A percentile compares a stretch with the other conserved stretches of the same genome.
These are phyloP conservation scores for Potentilla sterilis DNA, from an alignment of 306 rosid genomes.

Conservation along the genomic window DNA sequence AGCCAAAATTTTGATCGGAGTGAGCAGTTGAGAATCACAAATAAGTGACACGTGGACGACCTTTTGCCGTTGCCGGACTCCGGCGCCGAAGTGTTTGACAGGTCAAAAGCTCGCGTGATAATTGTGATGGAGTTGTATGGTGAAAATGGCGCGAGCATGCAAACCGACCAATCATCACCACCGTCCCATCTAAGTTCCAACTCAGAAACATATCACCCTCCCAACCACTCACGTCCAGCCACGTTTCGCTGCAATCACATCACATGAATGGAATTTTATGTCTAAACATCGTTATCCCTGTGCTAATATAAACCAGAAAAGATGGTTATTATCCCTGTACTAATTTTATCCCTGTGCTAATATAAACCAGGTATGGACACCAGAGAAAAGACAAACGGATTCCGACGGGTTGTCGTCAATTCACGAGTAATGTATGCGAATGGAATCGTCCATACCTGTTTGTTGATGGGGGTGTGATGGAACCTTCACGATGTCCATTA, in stretches of 20 bases:
- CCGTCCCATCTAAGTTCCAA: conserved; percentile 12
- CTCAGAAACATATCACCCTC: conserved; percentile 3
- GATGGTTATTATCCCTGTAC: too few species aligned
- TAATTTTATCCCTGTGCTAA: not conserved
- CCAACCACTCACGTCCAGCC: conserved; percentile 30
- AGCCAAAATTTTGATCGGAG: too few species aligned
- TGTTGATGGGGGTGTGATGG: not conserved
- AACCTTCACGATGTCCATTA: not conserved
- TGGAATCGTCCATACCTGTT: not conserved
- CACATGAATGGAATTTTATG: not conserved
- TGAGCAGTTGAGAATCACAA: too few species aligned
- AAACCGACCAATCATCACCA: conserved; percentile 32
- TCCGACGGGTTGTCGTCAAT: not conserved
- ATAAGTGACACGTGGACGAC: too few species aligned
- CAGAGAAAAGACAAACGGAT: not conserved
- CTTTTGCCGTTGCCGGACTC: too few species aligned
- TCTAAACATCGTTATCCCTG: conserved; percentile 8
- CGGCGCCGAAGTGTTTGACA: too few species aligned
- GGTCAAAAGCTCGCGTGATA: too few species aligned
- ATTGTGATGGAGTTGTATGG: not conserved
- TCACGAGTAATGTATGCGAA: not conserved
- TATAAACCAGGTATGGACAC: too few species aligned
- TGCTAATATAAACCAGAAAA: not conserved
- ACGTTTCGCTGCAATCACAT: conserved; percentile 18
- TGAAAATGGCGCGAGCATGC: conserved; percentile 6